Evolutionary conservation across 306 rosid species (phyloP), one percentile per base, ranked within the genome.

Genomic region (Gynostemma pentaphyllum): DNA sequence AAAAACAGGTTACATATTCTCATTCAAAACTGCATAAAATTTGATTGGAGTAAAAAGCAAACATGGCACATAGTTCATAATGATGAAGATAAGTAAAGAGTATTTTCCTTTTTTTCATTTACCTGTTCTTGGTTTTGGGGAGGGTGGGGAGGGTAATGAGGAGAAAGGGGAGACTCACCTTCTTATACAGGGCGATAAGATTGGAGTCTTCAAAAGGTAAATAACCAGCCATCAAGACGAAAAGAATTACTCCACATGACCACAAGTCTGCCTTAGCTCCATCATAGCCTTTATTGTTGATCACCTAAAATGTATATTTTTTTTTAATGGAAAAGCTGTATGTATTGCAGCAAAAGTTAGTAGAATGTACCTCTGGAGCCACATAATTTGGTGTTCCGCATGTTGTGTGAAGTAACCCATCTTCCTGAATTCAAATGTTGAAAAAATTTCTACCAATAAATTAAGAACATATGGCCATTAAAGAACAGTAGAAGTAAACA

Each of bases 171-270:
- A 64, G 70, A 64, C 45, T 70, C 50, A 80, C 98, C 96, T 86
- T 92, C 74, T 88, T 88, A 78, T 92, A 92, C 49, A 92, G 82
- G 55, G 92, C 78, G 76, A 80, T 70, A 64, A 92, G 95, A 69
- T 84, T 92, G 62, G 78, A 72, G 68, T 92, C 98, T 80, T 92
- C 98, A 32, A 92, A 92, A 63, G 98, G 98, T 70, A 92, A 70
- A 83, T 72, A 92, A 21, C 98, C 98, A 57, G 98, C 98, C 96
- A 88, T 82, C 70, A 92, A 64, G 78, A 92, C 98, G 61, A 66
- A 92, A 55, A 88, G 94, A 79, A 92, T 92, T 55, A 86, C 92
- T 32, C 98, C 98, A 49, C 98, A 92, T 48, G 96, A 92, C 98
- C 98, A 92, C 45, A 92, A 75, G 80, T 92, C 98, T 3, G 98